Evolutionary conservation across 345 rosid genomes (phyloP).

Genomic region (Hibiscus syriacus): DNA sequence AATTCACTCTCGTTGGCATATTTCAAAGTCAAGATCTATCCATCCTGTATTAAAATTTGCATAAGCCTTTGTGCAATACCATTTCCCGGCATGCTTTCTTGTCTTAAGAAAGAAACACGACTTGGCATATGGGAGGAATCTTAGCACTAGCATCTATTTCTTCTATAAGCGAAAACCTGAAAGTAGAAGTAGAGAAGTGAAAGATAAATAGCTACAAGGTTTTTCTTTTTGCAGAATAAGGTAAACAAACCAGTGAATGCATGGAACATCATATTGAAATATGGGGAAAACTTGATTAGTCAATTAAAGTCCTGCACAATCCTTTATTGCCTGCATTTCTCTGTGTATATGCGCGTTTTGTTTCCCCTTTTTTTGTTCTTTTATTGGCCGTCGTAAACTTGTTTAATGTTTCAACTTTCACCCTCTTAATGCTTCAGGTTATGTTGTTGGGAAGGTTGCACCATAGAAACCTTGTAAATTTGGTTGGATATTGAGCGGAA

Average conservation of each 20-base stretch:
- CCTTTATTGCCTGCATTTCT: background rate
- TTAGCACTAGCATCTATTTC: too few relatives aligned
- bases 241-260: background rate
- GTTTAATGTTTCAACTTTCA: slow-evolving; percentile 9
- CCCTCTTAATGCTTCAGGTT: slow-evolving; percentile 44
- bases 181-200: background rate
- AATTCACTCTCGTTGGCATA: background rate
- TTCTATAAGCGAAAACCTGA: too few relatives aligned
- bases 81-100: too few relatives aligned
- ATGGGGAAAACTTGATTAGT: background rate
- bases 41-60: background rate
- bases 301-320: background rate
- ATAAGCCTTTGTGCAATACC: too few relatives aligned
- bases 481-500: slow-evolving; percentile 94
- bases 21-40: background rate
- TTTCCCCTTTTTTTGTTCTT: background rate
- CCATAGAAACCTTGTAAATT: slow-evolving; percentile 89
- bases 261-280: background rate
- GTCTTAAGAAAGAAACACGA: too few relatives aligned
- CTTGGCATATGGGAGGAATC: too few relatives aligned
- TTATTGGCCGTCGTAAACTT: background rate
- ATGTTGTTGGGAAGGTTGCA: slow-evolving; percentile 92
- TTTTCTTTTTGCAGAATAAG: background rate
- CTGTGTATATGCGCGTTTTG: background rate
- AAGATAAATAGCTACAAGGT: background rate